Evolutionary conservation across 2,329 filamentous ascomycete genomes (phyloP), one percentile per base, ranked within the genome.

Genomic region (Cytospora leucostoma): DNA sequence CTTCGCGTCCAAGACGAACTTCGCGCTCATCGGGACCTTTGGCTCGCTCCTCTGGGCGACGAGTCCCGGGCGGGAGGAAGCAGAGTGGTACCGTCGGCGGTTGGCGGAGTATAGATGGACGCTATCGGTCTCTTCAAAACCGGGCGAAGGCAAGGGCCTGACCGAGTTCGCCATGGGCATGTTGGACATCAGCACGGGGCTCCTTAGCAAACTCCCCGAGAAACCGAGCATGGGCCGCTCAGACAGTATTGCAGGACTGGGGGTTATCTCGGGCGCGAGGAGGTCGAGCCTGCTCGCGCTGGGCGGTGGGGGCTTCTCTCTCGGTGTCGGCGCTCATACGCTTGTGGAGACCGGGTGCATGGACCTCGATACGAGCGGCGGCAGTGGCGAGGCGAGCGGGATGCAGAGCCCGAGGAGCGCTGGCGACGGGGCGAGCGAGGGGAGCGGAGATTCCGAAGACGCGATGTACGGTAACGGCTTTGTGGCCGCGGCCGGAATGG

Each of bases 71-170:
- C 84, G 87, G 56, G 93, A 97, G 73, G 94, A 98, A 75, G 92
- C 91, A 0, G 92, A 95, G 37, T 98, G 96, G 83, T 99, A 98
- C 76, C 87, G 91, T 44, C 84, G 91, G 13, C 83, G 94, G 1
- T 78, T 98, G 27, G 88, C 88, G 65, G 94, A 99, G 77, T 98
- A 97, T 73, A 86, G 92, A 56, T 99, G 94, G 94, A 97, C 94
- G 11, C 80, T 98, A 61, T 90, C 89, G 10, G 93, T 98, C 55
- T 93, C 89, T 75, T 88, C 87, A 52, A 92, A 92, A 73, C 87
- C 90, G 0, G 83, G 84, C 2, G 84, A 84, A 69, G 82, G 80
- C 61, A 82, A 78, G 55, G 80, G 82, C 1, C 71, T 88, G 59
- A 88, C 86, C 0, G 82, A 85, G 66, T 92, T 91, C 69, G 89